These are phyloP conservation scores for Diplosphaera chodatii DNA, from an alignment of 139 green algal species.

Conservation along the genomic window DNA sequence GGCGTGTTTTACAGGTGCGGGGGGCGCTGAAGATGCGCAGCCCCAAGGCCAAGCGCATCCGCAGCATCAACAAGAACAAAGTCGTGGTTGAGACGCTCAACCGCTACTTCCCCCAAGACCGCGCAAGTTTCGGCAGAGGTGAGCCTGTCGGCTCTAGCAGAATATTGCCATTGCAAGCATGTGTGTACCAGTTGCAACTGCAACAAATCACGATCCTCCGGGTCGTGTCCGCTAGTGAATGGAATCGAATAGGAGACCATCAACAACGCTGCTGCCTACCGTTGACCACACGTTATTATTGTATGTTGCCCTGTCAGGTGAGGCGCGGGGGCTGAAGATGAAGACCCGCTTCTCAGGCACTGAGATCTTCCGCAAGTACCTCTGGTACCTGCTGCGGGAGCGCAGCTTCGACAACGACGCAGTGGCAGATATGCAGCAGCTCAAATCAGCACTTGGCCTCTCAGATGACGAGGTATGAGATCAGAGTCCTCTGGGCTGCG, in stretches of 20 bases:
- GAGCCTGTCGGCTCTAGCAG: constrained; percentile 16
- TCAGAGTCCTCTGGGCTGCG: neutral
- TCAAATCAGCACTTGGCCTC: constrained; percentile 67
- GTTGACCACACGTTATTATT: too few relatives aligned
- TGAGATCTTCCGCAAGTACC: constrained; percentile 96
- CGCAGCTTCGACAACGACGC: constrained; percentile 82
- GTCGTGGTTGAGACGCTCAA: constrained; percentile 64
- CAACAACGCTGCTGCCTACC: too few relatives aligned
- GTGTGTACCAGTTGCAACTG: too few relatives aligned
- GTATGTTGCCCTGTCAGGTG: constrained; percentile 17
- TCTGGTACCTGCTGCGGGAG: constrained; percentile 93
- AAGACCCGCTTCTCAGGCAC: constrained; percentile 67
- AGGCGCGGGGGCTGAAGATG: constrained; percentile 16
- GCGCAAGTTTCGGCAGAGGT: constrained; percentile 44
- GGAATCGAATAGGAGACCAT: too few relatives aligned
- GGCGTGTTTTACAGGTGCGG: neutral
- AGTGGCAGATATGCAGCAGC: constrained; percentile 81
- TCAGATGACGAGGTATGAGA: constrained; percentile 47
- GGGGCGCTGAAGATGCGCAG: neutral
- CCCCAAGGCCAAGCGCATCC: constrained; percentile 39
- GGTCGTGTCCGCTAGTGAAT: too few relatives aligned
- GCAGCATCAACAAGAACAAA: constrained; percentile 65
- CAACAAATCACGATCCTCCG: too few relatives aligned
- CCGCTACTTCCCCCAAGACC: constrained; percentile 63
- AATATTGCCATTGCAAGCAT: too few relatives aligned